Conservation (phyloP, 805 yeast genomes). For the Candida orba region DNA sequence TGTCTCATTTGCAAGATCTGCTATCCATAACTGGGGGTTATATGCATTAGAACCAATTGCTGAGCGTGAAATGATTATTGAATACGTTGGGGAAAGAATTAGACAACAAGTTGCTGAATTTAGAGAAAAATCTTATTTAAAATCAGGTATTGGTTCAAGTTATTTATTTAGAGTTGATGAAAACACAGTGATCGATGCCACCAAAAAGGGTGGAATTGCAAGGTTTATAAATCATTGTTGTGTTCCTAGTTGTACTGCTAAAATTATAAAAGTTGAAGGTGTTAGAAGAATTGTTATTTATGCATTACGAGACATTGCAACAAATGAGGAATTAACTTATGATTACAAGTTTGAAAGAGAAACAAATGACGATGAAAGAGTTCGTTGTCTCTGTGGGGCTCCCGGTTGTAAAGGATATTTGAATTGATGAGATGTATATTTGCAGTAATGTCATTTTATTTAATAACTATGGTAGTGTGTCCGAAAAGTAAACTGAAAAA, state of each 20-base stretch:
- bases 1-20: slow-evolving; percentile 93
- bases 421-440: slow-evolving; percentile 35
- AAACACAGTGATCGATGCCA: slow-evolving; percentile 93
- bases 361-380: slow-evolving; percentile 77
- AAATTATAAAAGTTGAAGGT: slow-evolving; percentile 92
- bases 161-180: slow-evolving; percentile 90
- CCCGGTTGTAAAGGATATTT: slow-evolving; percentile 89
- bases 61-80: slow-evolving; percentile 96
- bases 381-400: slow-evolving; percentile 92
- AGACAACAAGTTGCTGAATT: slow-evolving; percentile 92
- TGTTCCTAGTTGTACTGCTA: slow-evolving; percentile 95
- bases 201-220: slow-evolving; percentile 95
- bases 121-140: slow-evolving; percentile 76
- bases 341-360: slow-evolving; percentile 95
- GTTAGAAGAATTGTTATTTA: slow-evolving; percentile 90
- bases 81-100: slow-evolving; percentile 92
- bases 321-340: slow-evolving; percentile 89
- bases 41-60: slow-evolving; percentile 93
- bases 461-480: too few species aligned
- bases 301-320: slow-evolving; percentile 79
- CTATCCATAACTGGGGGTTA: slow-evolving; percentile 97
- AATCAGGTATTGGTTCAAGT: slow-evolving; percentile 92
- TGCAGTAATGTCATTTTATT: too few species aligned
- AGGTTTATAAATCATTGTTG: slow-evolving; percentile 96
- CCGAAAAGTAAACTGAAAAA: too few species aligned